Conservation (phyloP, 2,329 filamentous ascomycete species). For the Cladophialophora carrionii region DNA sequence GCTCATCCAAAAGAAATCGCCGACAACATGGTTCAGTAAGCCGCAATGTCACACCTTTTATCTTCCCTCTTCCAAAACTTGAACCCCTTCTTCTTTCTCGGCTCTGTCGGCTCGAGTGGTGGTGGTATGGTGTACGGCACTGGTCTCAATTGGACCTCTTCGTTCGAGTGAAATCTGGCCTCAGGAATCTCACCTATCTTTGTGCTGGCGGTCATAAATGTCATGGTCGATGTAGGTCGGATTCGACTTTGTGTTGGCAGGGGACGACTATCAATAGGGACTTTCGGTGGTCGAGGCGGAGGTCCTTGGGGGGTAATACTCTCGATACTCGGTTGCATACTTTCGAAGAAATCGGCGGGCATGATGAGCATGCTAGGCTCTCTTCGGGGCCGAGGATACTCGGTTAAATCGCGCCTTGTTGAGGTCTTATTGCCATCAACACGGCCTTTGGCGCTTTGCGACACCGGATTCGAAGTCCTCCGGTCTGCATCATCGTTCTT, state of each 20-base stretch:
- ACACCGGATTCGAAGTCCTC: background rate
- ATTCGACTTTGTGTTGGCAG: background rate
- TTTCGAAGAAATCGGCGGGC: constrained; percentile 31
- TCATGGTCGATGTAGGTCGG: constrained; percentile 36
- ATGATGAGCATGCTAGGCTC: constrained; percentile 35
- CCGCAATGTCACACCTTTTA: constrained; percentile 17
- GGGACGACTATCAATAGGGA: constrained; percentile 25
- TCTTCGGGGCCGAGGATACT: constrained; percentile 14
- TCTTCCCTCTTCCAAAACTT: constrained; percentile 37
- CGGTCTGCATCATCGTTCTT: constrained; percentile 4
- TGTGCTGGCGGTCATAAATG: constrained; percentile 68
- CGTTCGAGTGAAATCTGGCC: constrained; percentile 31
- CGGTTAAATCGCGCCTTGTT: background rate
- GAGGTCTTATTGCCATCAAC: background rate
- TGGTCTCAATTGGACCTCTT: constrained; percentile 17
- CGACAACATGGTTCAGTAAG: background rate
- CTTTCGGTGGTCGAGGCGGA: constrained; percentile 26
- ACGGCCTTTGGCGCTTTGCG: background rate
- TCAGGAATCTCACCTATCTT: constrained; percentile 63
- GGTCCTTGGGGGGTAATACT: background rate
- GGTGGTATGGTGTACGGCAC: constrained; percentile 33
- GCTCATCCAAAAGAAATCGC: background rate
- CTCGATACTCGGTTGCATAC: background rate
- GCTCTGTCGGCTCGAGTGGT: constrained; percentile 25
- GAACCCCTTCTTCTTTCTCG: constrained; percentile 32